Evolutionary conservation across 371 early-diverging fungal species (phyloP).

Genomic region (Basidiobolus meristosporus): DNA sequence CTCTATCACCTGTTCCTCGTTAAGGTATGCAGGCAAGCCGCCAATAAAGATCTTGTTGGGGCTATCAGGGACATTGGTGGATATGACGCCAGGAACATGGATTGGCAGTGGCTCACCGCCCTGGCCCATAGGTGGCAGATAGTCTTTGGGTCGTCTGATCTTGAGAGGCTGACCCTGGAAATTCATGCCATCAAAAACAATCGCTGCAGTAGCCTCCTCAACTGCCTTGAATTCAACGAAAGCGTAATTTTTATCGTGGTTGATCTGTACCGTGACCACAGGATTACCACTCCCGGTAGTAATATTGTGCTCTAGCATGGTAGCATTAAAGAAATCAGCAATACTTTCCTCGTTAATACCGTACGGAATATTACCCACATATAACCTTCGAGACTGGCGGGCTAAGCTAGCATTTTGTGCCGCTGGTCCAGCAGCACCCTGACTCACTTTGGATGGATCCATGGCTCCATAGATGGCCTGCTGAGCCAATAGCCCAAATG

Average conservation of each 20-base stretch:
- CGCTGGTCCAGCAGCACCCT: slow-evolving; percentile 20
- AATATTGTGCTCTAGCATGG: slow-evolving; percentile 50
- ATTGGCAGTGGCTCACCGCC: slow-evolving; percentile 18
- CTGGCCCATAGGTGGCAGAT: slow-evolving; percentile 42
- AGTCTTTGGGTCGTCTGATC: slow-evolving; percentile 90
- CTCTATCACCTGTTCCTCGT: slow-evolving; percentile 86
- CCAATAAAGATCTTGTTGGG: slow-evolving; percentile 90
- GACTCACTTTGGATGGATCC: slow-evolving; percentile 6
- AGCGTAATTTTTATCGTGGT: slow-evolving; percentile 83
- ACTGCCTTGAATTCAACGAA: slow-evolving; percentile 83
- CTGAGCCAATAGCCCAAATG: slow-evolving; percentile 13
- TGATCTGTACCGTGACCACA: slow-evolving; percentile 66
- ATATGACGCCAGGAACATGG: slow-evolving; percentile 38
- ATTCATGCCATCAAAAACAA: slow-evolving; percentile 80
- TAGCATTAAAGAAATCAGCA: slow-evolving; percentile 73
- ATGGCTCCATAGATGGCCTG: slow-evolving; percentile 14
- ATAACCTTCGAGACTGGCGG: slow-evolving; percentile 68
- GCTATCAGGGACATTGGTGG: slow-evolving; percentile 70
- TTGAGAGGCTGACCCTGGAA: slow-evolving; percentile 68
- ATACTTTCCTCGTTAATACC: slow-evolving; percentile 53
- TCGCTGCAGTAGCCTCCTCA: slow-evolving; percentile 77
- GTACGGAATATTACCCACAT: slow-evolving; percentile 83
- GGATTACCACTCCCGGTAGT: slow-evolving; percentile 33
- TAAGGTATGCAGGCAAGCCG: slow-evolving; percentile 75
- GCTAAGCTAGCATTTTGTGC: slow-evolving; percentile 17